Evolutionary conservation across 202 grass and related monocot species (phyloP).

Genomic region (Hordeum pubiflorum): DNA sequence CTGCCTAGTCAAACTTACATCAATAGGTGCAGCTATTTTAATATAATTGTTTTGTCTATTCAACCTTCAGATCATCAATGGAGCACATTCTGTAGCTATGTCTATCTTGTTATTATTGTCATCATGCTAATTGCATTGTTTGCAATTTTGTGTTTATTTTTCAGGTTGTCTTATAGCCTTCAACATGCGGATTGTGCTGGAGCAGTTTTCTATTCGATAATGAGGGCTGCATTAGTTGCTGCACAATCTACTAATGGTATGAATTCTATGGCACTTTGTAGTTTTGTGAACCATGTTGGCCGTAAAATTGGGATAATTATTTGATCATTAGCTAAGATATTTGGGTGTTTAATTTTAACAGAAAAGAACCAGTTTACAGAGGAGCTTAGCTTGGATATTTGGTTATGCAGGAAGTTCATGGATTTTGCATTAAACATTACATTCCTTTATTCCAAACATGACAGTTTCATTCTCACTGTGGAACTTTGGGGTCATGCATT

Average conservation of each 20-base stretch:
- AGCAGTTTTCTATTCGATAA: constrained; percentile 73
- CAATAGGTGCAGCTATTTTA: background rate
- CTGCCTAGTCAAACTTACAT: background rate
- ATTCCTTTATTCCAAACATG: background rate
- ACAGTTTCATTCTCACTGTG: background rate
- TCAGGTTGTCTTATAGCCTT: constrained; percentile 78
- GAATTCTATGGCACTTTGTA: background rate
- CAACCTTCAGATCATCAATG: background rate
- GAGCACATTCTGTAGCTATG: background rate
- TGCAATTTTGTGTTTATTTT: constrained; percentile 23
- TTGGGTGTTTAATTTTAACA: background rate
- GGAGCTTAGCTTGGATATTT: background rate
- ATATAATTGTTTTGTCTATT: background rate
- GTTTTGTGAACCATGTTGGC: background rate
- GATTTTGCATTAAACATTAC: background rate
- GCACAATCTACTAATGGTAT: constrained; percentile 61
- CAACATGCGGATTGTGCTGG: constrained; percentile 85
- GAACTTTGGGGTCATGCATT: background rate
- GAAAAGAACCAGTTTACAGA: background rate
- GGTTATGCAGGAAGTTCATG: background rate
- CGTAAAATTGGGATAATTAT: background rate
- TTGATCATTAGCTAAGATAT: background rate
- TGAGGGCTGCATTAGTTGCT: constrained; percentile 59
- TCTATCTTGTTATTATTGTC: background rate
- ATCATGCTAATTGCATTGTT: background rate